phyloP scores from a whole-genome alignment of 129 eudicot genomes.

The Tagetes erecta region DNA sequence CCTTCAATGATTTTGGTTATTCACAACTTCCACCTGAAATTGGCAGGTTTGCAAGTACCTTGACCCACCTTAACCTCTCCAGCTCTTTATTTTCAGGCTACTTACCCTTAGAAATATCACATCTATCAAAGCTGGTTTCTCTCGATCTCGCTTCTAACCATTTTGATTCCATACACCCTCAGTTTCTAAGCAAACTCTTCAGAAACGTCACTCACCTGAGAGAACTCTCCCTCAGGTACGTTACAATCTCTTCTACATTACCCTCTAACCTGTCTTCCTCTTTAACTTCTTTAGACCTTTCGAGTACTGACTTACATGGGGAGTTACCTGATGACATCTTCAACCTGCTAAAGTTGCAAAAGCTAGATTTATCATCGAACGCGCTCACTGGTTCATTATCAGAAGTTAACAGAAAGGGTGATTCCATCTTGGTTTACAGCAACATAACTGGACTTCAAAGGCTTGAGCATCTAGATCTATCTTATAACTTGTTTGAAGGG shows the following conservation, averaged over 20 bases:
- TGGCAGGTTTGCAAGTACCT: conserved; percentile 25
- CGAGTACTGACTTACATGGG: conserved; percentile 13
- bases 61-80: conserved; percentile 38
- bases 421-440: neutral
- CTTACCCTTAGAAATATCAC: conserved; percentile 12
- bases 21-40: conserved; percentile 28
- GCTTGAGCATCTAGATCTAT: neutral
- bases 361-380: neutral
- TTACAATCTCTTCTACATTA: neutral
- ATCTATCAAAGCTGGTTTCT: conserved; percentile 15
- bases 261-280: conserved; percentile 15
- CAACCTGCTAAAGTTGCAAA: conserved; percentile 18
- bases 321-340: conserved; percentile 37
- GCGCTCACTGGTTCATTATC: conserved; percentile 24
- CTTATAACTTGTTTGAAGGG: neutral
- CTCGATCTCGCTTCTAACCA: conserved; percentile 29
- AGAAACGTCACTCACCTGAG: conserved; percentile 23
- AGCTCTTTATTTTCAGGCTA: neutral
- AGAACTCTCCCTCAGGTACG: neutral
- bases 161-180: neutral
- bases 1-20: conserved; percentile 24
- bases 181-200: conserved; percentile 5
- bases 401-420: neutral
- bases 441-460: conserved; percentile 10
- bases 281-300: conserved; percentile 25